Evolutionary conservation across 129 eudicot species (phyloP), one percentile per base, ranked within the genome.

Genomic region (Flaveria robusta): DNA sequence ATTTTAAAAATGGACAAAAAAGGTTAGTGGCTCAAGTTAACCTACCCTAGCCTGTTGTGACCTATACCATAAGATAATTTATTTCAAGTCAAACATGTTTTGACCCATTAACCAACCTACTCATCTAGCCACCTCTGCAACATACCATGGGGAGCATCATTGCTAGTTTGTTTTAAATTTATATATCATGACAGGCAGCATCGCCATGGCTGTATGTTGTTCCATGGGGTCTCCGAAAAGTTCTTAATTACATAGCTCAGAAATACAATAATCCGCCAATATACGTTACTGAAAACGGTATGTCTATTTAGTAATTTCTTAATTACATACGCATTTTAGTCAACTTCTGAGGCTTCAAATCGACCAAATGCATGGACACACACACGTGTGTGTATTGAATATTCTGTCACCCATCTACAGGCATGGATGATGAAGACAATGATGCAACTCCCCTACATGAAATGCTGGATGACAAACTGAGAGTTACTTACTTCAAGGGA

Each of bases 131-230:
- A 67, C 52, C 9, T 47, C 9, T 73, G 24, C 19, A 19, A 51
- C 68, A 29, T 59, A 68, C 18, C 41, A 19, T 22, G n/a, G 47
- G 52, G n/a, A n/a, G 10, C 31, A 47, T 23, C 47, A 47, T 19
- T 75, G 62, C 50, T 58, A 24, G 1, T 74, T 55, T 79, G 54
- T 55, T 79, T 6, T 22, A 27, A 58, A 72, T 10, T 24, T 74
- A 14, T 52, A 49, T 59, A 46, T 75, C 55, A 65, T 90, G 70
- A 77, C 93, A 90, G 96, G 96, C 93, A 47, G 91, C 93, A 80
- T 90, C 96, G 27, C 34, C 91, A 42, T 90, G 96, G 96, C 91
- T 90, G 50, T 90, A 90, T 51, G 90, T 90, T 75, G 96, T 90
- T 79, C 96, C 96, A 34, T 90, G 96, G 96, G 96, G 96, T 68